These are phyloP conservation scores for Eutypella sp. DNA, from an alignment of 2,329 filamentous ascomycete species.

Conservation along the genomic window DNA sequence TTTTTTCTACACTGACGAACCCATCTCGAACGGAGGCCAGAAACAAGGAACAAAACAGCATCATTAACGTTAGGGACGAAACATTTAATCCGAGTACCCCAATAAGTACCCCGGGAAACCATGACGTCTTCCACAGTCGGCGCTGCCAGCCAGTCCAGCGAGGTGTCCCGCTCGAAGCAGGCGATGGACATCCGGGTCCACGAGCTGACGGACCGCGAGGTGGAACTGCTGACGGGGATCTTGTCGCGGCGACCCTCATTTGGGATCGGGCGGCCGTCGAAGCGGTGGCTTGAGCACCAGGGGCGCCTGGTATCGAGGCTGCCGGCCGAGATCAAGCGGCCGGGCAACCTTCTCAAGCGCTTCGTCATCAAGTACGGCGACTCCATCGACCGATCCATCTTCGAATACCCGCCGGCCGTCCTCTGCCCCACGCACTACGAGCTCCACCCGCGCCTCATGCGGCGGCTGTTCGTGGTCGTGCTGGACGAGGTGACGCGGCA, in stretches of 20 bases:
- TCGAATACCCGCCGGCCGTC: conserved; percentile 24
- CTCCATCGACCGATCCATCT: conserved; percentile 16
- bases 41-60: neutral
- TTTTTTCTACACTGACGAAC: too few relatives aligned
- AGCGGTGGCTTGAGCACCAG: conserved; percentile 33
- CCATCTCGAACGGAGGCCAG: neutral
- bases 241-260: conserved; percentile 33
- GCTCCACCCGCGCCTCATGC: conserved; percentile 39
- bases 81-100: too few relatives aligned
- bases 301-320: conserved; percentile 21
- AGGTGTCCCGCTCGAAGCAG: neutral
- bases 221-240: conserved; percentile 30
- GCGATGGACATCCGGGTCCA: conserved; percentile 21
- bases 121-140: too few relatives aligned
- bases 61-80: too few relatives aligned
- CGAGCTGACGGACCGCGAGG: conserved; percentile 19
- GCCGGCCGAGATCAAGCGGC: conserved; percentile 18
- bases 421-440: conserved; percentile 37
- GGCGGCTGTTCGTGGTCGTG: conserved; percentile 38
- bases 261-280: conserved; percentile 25
- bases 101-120: too few relatives aligned
- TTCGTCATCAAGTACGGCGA: conserved; percentile 28
- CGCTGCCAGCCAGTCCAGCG: too few relatives aligned
- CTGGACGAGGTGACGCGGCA: conserved; percentile 35
- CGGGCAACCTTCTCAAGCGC: conserved; percentile 27